Conservation (phyloP, 306 rosid species). For the Cucumis sativus region Cucumber_9930_V3 NC_026655.2:11489501-11490000, state of each 20-base stretch:
- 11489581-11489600: too few relatives aligned
- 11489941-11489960: background rate
- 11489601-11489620: too few relatives aligned
- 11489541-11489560: too few relatives aligned
- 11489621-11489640: too few relatives aligned
- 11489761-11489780: too few relatives aligned
- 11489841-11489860: background rate
- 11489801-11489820: background rate
- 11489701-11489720: background rate
- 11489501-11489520: too few relatives aligned
- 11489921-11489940: background rate
- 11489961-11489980: background rate
- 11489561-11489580: too few relatives aligned
- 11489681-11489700: background rate
- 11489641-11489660: too few relatives aligned
- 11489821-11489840: background rate
- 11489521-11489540: too few relatives aligned
- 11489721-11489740: background rate
- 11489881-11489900: background rate
- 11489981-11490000: too few relatives aligned
- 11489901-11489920: background rate
- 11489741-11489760: background rate
- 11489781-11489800: background rate
- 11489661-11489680: too few relatives aligned
- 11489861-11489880: background rate